phyloP scores from a whole-genome alignment of 371 early-diverging fungal species.

The Circinella umbellata region DNA sequence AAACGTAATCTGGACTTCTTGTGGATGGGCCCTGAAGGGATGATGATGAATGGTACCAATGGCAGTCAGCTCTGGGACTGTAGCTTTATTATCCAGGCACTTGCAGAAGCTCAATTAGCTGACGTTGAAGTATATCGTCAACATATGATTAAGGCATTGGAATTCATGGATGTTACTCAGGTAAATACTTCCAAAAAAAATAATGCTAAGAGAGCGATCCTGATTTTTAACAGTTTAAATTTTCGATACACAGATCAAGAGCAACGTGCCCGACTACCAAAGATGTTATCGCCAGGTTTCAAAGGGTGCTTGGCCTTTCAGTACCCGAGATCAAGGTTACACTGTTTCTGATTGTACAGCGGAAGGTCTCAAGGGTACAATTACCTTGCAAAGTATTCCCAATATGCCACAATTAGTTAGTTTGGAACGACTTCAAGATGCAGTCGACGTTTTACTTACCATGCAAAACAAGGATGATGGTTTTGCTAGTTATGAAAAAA shows the following conservation, averaged over 20 bases:
- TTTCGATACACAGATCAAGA: conserved; percentile 62
- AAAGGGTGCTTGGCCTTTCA: conserved; percentile 97
- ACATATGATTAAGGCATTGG: conserved; percentile 70
- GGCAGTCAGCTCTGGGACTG: conserved; percentile 98
- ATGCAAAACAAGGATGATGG: conserved; percentile 95
- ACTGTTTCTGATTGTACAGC: conserved; percentile 97
- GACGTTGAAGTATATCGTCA: conserved; percentile 71
- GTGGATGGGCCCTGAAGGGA: conserved; percentile 90
- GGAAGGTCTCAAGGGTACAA: conserved; percentile 89
- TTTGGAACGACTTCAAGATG: conserved; percentile 76
- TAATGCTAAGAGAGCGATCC: neutral
- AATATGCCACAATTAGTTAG: conserved; percentile 43
- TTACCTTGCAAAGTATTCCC: conserved; percentile 73
- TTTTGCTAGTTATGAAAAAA: conserved; percentile 89
- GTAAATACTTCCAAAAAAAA: conserved; percentile 18
- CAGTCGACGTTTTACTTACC: conserved; percentile 87
- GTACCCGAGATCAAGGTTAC: conserved; percentile 92
- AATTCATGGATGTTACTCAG: conserved; percentile 90
- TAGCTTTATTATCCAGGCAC: conserved; percentile 86
- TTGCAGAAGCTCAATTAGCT: conserved; percentile 65
- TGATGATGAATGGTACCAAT: conserved; percentile 98
- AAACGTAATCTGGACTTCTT: conserved; percentile 81
- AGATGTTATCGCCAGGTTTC: conserved; percentile 82
- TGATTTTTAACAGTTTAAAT: neutral
- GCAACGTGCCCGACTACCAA: conserved; percentile 68